phyloP scores from a whole-genome alignment of 2,329 filamentous ascomycete genomes.

The Bipolaris zeicola region DNA sequence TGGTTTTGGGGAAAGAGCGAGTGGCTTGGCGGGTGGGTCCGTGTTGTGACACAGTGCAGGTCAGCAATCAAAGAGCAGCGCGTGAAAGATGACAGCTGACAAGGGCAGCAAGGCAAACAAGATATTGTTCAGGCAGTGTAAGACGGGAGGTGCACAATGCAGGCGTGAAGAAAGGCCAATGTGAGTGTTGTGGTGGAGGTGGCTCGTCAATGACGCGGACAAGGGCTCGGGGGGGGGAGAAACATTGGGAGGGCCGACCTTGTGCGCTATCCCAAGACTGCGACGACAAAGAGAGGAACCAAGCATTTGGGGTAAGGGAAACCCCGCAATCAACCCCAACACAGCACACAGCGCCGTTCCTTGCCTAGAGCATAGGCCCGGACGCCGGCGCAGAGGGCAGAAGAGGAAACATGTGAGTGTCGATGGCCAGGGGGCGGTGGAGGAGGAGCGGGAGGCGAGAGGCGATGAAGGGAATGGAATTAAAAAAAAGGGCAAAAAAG shows the following conservation, averaged over 20 bases:
- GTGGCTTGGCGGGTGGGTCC: background rate
- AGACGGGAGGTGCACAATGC: background rate
- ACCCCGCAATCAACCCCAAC: too few species aligned
- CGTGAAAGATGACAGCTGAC: background rate
- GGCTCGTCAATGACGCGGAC: background rate
- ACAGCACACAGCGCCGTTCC: too few species aligned
- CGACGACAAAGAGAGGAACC: too few species aligned
- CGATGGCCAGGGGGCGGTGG: background rate
- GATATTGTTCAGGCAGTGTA: background rate
- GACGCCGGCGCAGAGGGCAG: too few species aligned
- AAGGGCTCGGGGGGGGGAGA: too few species aligned
- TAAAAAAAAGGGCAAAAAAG: background rate
- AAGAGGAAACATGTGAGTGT: background rate
- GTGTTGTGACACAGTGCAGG: slow-evolving; percentile 1
- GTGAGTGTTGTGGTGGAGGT: background rate
- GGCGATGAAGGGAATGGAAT: background rate
- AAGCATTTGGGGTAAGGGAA: too few species aligned
- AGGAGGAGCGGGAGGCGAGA: background rate
- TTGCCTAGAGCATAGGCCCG: too few species aligned
- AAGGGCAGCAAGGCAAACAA: background rate
- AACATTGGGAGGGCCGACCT: too few species aligned
- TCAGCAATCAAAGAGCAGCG: slow-evolving; percentile 4
- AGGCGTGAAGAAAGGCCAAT: background rate
- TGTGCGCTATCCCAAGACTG: too few species aligned
- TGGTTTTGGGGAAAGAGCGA: slow-evolving; percentile 2